Evolutionary conservation across 192 early-diverging fungal species (phyloP).

Genomic region (Umbelopsis isabellina): DNA sequence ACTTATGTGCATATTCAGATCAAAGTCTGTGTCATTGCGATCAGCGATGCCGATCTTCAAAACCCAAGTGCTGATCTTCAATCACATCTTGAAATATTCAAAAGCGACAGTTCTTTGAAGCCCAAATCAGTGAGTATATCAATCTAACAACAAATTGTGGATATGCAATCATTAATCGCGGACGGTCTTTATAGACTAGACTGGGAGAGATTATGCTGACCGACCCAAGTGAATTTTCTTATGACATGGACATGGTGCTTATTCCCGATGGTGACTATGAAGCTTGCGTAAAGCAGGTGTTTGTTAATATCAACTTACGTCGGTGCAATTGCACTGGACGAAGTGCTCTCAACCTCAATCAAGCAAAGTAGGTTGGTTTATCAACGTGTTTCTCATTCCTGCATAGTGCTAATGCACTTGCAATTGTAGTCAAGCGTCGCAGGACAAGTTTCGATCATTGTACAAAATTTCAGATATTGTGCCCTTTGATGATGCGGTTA

Average conservation of each 20-base stretch:
- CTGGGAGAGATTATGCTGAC: conserved; percentile 51
- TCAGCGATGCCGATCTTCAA: conserved; percentile 35
- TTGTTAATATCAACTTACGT: conserved; percentile 54
- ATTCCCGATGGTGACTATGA: conserved; percentile 57
- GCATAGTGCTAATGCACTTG: not conserved
- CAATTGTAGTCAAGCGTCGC: conserved; percentile 45
- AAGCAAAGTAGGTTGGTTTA: conserved; percentile 44
- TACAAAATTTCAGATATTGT: conserved; percentile 51
- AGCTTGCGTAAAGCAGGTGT: conserved; percentile 44
- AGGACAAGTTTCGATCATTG: conserved; percentile 56
- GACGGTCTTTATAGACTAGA: conserved; percentile 39
- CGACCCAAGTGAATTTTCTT: conserved; percentile 49
- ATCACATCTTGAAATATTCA: conserved; percentile 26
- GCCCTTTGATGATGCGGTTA: conserved; percentile 52
- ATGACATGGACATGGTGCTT: conserved; percentile 52
- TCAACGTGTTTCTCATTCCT: not conserved
- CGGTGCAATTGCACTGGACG: conserved; percentile 54
- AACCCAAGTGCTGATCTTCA: conserved; percentile 35
- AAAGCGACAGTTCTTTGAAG: conserved; percentile 29
- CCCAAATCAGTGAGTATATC: conserved; percentile 40
- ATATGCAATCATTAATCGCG: not conserved
- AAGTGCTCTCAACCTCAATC: conserved; percentile 51
- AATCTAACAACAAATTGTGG: not conserved
- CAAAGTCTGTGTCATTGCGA: conserved; percentile 40
- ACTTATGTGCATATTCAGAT: conserved; percentile 29